phyloP scores from a whole-genome alignment of 305 asterid species.

The Fraxinus angustifolia region DNA sequence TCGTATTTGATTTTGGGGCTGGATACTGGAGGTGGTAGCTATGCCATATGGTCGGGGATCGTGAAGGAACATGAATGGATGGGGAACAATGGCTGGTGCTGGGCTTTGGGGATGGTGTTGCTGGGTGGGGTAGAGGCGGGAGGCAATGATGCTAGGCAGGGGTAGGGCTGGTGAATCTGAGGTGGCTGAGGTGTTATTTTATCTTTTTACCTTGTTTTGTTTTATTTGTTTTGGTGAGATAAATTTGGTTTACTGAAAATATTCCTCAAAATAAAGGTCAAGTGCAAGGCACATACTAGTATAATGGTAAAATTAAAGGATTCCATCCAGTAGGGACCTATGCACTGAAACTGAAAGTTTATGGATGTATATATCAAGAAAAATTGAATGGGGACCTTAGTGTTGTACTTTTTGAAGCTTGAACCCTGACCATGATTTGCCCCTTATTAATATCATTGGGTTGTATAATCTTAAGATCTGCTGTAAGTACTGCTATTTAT shows the following conservation, averaged over 20 bases:
- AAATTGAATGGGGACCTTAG: not conserved
- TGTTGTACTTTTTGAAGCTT: not conserved
- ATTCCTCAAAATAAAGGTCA: not conserved
- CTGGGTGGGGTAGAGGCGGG: not conserved
- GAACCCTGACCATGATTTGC: not conserved
- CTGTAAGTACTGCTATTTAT: not conserved
- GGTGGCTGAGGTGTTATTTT: not conserved
- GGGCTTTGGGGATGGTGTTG: not conserved
- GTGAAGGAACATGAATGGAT: not conserved
- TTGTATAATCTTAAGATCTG: not conserved
- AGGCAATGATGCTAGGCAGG: not conserved
- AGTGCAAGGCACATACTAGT: not conserved
- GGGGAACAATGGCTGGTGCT: not conserved
- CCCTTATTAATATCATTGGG: not conserved
- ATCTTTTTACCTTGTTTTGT: not conserved
- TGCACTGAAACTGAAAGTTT: not conserved
- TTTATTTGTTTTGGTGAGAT: not conserved
- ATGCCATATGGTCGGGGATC: not conserved
- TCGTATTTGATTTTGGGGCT: not conserved
- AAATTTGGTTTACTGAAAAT: not conserved
- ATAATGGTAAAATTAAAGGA: not conserved
- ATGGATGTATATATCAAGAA: not conserved
- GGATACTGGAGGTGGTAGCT: not conserved
- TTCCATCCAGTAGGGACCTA: not conserved
- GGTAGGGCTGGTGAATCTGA: not conserved